Evolutionary conservation across 2,329 filamentous ascomycete genomes (phyloP).

Genomic region (Stagonosporopsis vannaccii): DNA sequence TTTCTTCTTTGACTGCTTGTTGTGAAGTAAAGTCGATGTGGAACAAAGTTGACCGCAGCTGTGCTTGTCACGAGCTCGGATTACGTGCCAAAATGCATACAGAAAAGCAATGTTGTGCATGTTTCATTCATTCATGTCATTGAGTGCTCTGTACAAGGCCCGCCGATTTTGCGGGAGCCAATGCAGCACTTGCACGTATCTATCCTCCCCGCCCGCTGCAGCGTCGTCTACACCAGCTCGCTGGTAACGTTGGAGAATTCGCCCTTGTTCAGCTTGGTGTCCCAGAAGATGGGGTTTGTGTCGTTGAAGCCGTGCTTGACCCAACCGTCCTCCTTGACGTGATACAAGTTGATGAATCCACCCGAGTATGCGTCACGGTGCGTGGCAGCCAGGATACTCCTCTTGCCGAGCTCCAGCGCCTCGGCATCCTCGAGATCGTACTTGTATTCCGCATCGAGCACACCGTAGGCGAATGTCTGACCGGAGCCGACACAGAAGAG

Average conservation of each 20-base stretch:
- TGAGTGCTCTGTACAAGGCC: conserved; percentile 9
- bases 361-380: conserved; percentile 99
- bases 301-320: conserved; percentile 98
- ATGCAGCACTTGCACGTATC: conserved; percentile 2
- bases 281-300: conserved; percentile 99
- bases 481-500: conserved; percentile 98
- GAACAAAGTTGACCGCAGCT: not conserved
- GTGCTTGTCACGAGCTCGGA: not conserved
- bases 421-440: conserved; percentile 89
- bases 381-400: conserved; percentile 94
- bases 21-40: not conserved
- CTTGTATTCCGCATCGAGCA: conserved; percentile 92
- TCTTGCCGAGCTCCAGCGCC: conserved; percentile 85
- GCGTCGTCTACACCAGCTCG: conserved; percentile 63
- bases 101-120: not conserved
- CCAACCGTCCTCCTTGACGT: conserved; percentile 99
- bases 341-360: conserved; percentile 98
- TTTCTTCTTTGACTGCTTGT: not conserved
- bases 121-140: conserved; percentile 23
- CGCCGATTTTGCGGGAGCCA: not conserved
- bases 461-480: conserved; percentile 98
- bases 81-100: not conserved
- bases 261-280: conserved; percentile 97
- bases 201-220: not conserved
- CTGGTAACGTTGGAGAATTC: conserved; percentile 97